These are phyloP conservation scores for Monosporozyma siamensis DNA, from an alignment of 805 yeast genomes.

Conservation along the genomic window DNA sequence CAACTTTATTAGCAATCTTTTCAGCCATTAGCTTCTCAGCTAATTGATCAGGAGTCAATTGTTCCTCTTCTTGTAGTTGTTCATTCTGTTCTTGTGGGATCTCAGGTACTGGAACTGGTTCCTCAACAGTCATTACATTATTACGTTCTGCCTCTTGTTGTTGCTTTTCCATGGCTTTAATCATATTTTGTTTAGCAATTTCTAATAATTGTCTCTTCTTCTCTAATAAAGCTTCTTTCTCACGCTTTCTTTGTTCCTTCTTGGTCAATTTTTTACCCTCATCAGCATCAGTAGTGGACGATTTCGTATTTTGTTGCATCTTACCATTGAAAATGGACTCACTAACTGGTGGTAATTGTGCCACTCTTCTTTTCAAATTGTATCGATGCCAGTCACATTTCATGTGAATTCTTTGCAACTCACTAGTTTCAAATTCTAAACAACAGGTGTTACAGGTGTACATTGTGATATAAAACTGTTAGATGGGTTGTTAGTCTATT, in stretches of 20 bases:
- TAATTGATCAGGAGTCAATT: slow-evolving; percentile 31
- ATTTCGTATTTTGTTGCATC: slow-evolving; percentile 21
- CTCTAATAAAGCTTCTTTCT: slow-evolving; percentile 35
- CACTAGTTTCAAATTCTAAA: slow-evolving; percentile 64
- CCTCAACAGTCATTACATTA: background rate
- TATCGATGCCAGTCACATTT: slow-evolving; percentile 97
- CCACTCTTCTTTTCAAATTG: slow-evolving; percentile 89
- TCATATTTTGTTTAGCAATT: slow-evolving; percentile 33
- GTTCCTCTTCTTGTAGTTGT: slow-evolving; percentile 17
- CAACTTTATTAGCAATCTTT: slow-evolving; percentile 34
- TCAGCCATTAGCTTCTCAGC: slow-evolving; percentile 32
- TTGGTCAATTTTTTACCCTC: slow-evolving; percentile 26
- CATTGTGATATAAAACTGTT: background rate
- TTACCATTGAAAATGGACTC: slow-evolving; percentile 63
- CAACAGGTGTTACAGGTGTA: slow-evolving; percentile 86
- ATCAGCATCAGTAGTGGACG: slow-evolving; percentile 6
- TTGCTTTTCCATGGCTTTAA: slow-evolving; percentile 20
- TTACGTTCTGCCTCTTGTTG: slow-evolving; percentile 6
- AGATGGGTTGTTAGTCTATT: background rate
- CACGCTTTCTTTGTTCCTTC: slow-evolving; percentile 35
- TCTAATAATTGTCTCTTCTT: slow-evolving; percentile 35
- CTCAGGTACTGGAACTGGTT: background rate
- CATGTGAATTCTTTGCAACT: slow-evolving; percentile 84
- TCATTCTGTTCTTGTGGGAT: slow-evolving; percentile 6
- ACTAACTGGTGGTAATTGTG: slow-evolving; percentile 66